A percentile compares a stretch with the other conserved stretches of the same genome.
Evolutionary conservation across 768 basidiomycete genomes (phyloP).

Genomic region (Podaxis carcinomalis): DNA sequence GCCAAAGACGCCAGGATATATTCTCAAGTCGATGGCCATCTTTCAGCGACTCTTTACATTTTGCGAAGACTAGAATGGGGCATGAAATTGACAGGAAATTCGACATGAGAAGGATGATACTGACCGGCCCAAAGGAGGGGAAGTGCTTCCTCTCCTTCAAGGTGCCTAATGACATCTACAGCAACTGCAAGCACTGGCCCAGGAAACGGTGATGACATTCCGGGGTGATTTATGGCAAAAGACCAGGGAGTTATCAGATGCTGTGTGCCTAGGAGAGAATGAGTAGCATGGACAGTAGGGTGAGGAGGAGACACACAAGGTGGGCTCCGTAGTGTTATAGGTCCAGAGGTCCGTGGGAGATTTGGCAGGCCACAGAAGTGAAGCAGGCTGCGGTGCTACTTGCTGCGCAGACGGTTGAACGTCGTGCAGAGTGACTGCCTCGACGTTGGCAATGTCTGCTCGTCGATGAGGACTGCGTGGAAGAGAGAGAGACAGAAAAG

Average conservation of each 20-base stretch:
- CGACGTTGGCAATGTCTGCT: constrained; percentile 1
- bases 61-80: constrained; percentile 63
- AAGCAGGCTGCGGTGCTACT: neutral
- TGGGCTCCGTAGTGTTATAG: neutral
- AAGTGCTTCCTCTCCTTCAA: constrained; percentile 66
- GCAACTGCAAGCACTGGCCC: constrained; percentile 64
- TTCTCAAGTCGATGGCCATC: constrained; percentile 85
- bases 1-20: constrained; percentile 84
- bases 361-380: neutral
- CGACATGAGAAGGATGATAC: constrained; percentile 19
- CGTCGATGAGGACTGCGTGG: neutral
- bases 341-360: constrained; percentile 1
- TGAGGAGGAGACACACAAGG: neutral
- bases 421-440: neutral
- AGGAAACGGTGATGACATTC: constrained; percentile 52
- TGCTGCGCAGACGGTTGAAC: neutral
- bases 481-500: neutral
- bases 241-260: too few species aligned
- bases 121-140: constrained; percentile 66
- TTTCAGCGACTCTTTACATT: constrained; percentile 74
- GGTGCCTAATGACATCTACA: constrained; percentile 59
- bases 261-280: neutral
- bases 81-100: neutral
- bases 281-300: neutral
- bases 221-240: neutral